These are phyloP conservation scores for Apiospora marii DNA, from an alignment of 2,329 filamentous ascomycete species.

Conservation along the genomic window DNA sequence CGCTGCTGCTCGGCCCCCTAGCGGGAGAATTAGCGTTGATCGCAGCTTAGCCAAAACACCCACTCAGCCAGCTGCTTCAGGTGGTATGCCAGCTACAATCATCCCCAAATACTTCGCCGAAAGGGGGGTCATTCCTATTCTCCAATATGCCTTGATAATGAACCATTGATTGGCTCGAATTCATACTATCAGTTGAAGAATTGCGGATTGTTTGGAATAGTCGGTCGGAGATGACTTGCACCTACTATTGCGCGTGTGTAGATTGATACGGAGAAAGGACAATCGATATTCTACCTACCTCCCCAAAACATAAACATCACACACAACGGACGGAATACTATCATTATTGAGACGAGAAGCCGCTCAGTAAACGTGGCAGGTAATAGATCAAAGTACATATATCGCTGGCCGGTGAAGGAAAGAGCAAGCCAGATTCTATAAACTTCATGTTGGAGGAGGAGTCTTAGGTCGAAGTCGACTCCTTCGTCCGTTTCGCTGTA, in stretches of 20 bases:
- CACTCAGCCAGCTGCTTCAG: too few species aligned
- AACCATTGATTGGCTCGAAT: neutral
- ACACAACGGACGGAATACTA: neutral
- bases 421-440: constrained; percentile 19
- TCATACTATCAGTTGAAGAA: neutral
- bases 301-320: neutral
- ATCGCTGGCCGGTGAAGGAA: neutral
- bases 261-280: neutral
- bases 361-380: neutral
- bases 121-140: neutral
- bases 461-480: neutral
- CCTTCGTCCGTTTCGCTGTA: constrained; percentile 2
- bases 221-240: neutral
- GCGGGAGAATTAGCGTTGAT: neutral
- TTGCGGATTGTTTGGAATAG: neutral
- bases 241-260: neutral
- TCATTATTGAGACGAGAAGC: neutral
- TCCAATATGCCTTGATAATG: neutral
- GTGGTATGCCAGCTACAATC: too few species aligned
- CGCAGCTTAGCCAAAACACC: neutral
- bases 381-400: constrained; percentile 1
- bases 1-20: neutral
- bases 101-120: too few species aligned
- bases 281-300: neutral
- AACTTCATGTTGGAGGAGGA: neutral